Evolutionary conservation across 1,284 basidiomycete genomes (phyloP).

Genomic region (Coniophora puteana): DNA sequence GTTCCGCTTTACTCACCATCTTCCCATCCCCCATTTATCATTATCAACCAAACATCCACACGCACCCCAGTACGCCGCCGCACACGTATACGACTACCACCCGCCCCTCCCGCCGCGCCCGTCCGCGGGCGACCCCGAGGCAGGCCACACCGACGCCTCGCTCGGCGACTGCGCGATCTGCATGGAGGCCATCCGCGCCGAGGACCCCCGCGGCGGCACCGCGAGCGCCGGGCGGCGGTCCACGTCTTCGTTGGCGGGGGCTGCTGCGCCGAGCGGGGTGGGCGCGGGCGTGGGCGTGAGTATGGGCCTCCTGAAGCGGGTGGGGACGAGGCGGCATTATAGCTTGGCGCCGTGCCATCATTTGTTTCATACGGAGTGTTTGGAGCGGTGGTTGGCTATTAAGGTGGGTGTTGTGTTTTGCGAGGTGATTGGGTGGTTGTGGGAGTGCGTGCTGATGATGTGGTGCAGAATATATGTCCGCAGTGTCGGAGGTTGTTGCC

Average conservation of each 20-base stretch:
- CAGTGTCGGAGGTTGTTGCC: conserved; percentile 80
- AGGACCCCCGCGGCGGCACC: conserved; percentile 37
- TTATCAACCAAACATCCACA: not conserved
- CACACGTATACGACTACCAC: conserved; percentile 80
- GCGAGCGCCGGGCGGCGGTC: conserved; percentile 26
- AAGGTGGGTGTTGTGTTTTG: conserved; percentile 61
- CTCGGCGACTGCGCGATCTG: conserved; percentile 88
- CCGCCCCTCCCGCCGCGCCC: conserved; percentile 69
- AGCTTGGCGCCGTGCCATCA: conserved; percentile 88
- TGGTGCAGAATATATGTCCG: conserved; percentile 77
- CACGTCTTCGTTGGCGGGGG: conserved; percentile 25
- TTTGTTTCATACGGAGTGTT: conserved; percentile 85
- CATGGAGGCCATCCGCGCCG: conserved; percentile 80
- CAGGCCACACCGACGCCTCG: conserved; percentile 63
- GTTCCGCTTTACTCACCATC: conserved; percentile 2
- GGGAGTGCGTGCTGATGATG: conserved; percentile 5
- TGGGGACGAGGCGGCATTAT: conserved; percentile 58
- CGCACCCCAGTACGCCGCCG: conserved; percentile 49
- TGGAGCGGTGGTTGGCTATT: conserved; percentile 87
- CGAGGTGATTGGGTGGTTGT: not conserved
- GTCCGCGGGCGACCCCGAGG: conserved; percentile 57
- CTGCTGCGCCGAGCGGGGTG: conserved; percentile 42
- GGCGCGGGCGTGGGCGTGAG: conserved; percentile 41
- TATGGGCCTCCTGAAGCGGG: conserved; percentile 32
- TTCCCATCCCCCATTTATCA: conserved; percentile 1